phyloP scores from a whole-genome alignment of 306 rosid species.

The Castanea sativa region DNA sequence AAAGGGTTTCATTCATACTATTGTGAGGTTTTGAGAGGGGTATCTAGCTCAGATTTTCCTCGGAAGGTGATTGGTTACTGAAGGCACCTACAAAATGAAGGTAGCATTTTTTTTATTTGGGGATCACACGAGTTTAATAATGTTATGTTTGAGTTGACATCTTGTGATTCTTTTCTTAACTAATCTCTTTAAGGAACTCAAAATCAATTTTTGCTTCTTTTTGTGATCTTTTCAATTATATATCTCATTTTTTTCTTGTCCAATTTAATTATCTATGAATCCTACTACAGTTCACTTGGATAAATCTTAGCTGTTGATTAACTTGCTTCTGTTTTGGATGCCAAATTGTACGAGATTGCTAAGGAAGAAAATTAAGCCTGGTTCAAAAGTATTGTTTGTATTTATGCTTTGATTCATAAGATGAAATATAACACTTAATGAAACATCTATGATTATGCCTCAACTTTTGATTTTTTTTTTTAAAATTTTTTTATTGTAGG shows the following conservation, averaged over 20 bases:
- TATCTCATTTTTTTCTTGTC: not conserved
- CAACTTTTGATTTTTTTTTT: constrained; percentile 6
- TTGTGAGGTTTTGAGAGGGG: too few species aligned
- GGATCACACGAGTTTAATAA: not conserved
- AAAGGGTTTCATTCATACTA: not conserved
- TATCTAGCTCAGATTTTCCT: not conserved
- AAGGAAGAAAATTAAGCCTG: not conserved
- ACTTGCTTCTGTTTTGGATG: not conserved
- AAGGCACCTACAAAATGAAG: not conserved
- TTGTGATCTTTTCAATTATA: not conserved
- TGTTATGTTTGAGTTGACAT: not conserved
- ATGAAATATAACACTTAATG: not conserved
- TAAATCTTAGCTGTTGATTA: not conserved
- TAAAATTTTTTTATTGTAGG: constrained; percentile 35
- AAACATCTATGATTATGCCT: constrained; percentile 15
- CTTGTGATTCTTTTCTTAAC: not conserved
- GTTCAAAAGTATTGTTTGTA: not conserved
- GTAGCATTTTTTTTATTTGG: not conserved
- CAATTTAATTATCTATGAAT: not conserved
- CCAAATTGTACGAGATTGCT: not conserved
- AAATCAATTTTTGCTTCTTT: not conserved
- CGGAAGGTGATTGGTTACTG: not conserved
- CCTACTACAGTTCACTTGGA: not conserved
- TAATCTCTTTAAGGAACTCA: not conserved
- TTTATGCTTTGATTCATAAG: not conserved